phyloP scores from a whole-genome alignment of 768 basidiomycete genomes.

The Arthromyces matolae region DNA sequence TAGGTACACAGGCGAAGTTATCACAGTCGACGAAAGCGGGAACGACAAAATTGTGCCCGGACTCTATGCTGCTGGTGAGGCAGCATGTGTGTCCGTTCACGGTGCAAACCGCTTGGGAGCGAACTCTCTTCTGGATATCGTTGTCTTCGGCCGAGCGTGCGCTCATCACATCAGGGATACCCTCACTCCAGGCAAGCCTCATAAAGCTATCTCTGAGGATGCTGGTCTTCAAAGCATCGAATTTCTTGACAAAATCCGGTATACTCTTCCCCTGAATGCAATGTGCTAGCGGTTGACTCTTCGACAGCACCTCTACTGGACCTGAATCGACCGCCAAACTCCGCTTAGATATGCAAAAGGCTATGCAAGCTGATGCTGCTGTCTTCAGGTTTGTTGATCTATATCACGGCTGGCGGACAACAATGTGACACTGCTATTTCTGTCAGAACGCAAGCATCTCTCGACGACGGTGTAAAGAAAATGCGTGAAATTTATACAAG shows the following conservation, averaged over 20 bases:
- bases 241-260: constrained; percentile 85
- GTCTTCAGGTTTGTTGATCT: constrained; percentile 70
- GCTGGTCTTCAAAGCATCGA: constrained; percentile 83
- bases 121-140: constrained; percentile 97
- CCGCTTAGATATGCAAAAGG: constrained; percentile 96
- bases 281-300: too few species aligned
- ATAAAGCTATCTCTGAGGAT: constrained; percentile 83
- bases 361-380: constrained; percentile 97
- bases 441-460: constrained; percentile 68
- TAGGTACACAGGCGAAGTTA: constrained; percentile 94
- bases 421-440: constrained; percentile 3
- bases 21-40: constrained; percentile 84
- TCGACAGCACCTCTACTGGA: constrained; percentile 76
- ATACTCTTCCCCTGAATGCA: constrained; percentile 6
- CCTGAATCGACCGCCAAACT: constrained; percentile 85
- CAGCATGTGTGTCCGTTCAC: constrained; percentile 97
- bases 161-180: constrained; percentile 96
- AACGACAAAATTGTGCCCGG: constrained; percentile 95
- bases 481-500: constrained; percentile 82
- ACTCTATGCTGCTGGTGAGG: constrained; percentile 97
- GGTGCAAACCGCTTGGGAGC: constrained; percentile 99
- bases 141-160: constrained; percentile 99
- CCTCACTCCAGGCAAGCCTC: constrained; percentile 83
- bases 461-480: constrained; percentile 92
- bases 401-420: neutral